These are phyloP conservation scores for Saprolegnia parasitica DNA, from an alignment of 352 stramenopile genomes.

Conservation along the genomic window DNA sequence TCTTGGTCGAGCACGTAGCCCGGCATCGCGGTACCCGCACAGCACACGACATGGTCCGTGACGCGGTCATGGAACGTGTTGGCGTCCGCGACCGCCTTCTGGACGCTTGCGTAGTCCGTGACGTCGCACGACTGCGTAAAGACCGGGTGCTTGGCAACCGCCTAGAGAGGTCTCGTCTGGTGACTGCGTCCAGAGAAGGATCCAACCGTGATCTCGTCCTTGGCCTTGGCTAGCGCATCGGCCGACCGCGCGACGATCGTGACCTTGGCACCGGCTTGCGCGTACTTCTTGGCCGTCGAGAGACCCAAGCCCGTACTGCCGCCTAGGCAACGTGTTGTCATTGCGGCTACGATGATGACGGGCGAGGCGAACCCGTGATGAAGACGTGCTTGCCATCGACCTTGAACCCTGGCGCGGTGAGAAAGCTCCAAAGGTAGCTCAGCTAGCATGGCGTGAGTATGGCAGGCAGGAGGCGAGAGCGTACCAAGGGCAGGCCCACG, in stretches of 20 bases:
- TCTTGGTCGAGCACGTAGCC: constrained; percentile 78
- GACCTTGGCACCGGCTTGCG: constrained; percentile 23
- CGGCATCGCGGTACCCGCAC: constrained; percentile 49
- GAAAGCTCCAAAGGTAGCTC: constrained; percentile 7
- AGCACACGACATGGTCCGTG: constrained; percentile 72
- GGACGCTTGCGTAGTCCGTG: constrained; percentile 50
- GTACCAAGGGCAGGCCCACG: background rate
- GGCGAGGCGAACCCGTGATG: constrained; percentile 23
- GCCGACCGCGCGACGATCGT: constrained; percentile 60
- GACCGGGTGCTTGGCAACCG: constrained; percentile 39
- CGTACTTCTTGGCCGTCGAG: constrained; percentile 14
- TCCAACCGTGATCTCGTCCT: constrained; percentile 48
- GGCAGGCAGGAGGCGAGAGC: background rate
- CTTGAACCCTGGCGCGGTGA: constrained; percentile 15
- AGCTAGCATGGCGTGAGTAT: background rate
- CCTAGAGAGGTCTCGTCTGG: constrained; percentile 21
- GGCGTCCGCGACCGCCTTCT: constrained; percentile 56
- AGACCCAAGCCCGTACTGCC: constrained; percentile 1
- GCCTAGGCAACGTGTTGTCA: background rate
- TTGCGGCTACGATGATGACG: background rate
- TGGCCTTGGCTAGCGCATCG: constrained; percentile 56
- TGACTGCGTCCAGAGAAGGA: background rate
- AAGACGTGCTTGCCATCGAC: constrained; percentile 28
- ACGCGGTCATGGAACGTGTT: constrained; percentile 59
- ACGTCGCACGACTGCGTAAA: constrained; percentile 77